A percentile compares a stretch with the other conserved stretches of the same genome.
phyloP scores from a whole-genome alignment of 257 asterid genomes.

The Solanum lycopersicoides region DNA sequence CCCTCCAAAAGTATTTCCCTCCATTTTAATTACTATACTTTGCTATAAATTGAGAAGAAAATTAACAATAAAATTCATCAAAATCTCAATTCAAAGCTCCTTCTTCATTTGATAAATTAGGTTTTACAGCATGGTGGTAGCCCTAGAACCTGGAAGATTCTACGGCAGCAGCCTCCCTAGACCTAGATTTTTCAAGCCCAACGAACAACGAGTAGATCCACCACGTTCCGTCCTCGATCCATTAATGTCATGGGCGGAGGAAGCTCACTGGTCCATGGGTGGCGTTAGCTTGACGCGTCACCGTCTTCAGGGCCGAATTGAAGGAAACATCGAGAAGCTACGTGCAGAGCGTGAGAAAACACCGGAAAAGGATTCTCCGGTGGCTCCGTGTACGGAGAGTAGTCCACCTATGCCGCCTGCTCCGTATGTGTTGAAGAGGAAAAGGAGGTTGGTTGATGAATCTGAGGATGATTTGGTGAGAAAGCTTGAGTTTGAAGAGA shows the following conservation, averaged over 20 bases:
- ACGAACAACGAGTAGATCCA: slow-evolving; percentile 58
- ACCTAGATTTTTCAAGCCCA: slow-evolving; percentile 46
- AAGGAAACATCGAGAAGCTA: slow-evolving; percentile 60
- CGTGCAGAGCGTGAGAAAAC: slow-evolving; percentile 44
- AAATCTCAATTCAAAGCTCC: not conserved
- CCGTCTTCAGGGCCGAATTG: slow-evolving; percentile 92
- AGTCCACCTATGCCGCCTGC: slow-evolving; percentile 64
- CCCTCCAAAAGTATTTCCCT: not conserved
- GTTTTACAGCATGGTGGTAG: slow-evolving; percentile 39
- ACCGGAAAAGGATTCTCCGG: not conserved
- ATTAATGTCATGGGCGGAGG: slow-evolving; percentile 67
- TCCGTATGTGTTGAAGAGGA: slow-evolving; percentile 62
- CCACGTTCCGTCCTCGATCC: slow-evolving; percentile 58
- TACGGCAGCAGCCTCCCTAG: slow-evolving; percentile 94
- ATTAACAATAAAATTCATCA: not conserved
- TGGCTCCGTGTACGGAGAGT: not conserved
- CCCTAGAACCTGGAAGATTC: slow-evolving; percentile 74
- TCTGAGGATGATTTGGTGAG: slow-evolving; percentile 32
- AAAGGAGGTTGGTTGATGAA: slow-evolving; percentile 45
- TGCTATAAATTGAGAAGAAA: not conserved
- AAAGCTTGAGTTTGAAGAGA: slow-evolving; percentile 59
- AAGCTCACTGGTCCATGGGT: slow-evolving; percentile 99
- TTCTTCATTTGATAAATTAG: not conserved
- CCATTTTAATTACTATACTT: not conserved
- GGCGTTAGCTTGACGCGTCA: slow-evolving; percentile 64